These are phyloP conservation scores for Vitis amurensis DNA, from an alignment of 164 flowering plant species.

Conservation along the genomic window DNA sequence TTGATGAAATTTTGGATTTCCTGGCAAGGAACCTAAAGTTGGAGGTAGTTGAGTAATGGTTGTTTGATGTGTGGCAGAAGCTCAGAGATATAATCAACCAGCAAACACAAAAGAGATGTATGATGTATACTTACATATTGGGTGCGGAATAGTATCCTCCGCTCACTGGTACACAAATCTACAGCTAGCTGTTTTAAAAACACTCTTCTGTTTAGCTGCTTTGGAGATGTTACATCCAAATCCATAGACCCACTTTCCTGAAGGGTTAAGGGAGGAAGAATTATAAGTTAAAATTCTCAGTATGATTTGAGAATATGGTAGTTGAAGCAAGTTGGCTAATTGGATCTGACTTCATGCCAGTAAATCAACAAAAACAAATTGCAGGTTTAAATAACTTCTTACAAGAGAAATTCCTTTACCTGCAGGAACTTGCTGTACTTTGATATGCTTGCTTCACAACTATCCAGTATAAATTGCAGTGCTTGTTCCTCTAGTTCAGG, in stretches of 20 bases:
- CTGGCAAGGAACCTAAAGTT: no score
- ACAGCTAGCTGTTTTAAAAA: constrained; percentile 86
- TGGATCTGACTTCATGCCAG: neutral
- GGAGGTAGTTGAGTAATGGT: neutral
- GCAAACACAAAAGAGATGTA: neutral
- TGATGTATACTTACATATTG: constrained; percentile 72
- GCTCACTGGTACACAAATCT: constrained; percentile 82
- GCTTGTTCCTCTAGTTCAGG: constrained; percentile 85
- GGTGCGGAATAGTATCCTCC: constrained; percentile 76
- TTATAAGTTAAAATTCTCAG: neutral
- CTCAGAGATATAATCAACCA: neutral
- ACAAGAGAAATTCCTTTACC: constrained; percentile 31
- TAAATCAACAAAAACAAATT: neutral
- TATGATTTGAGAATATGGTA: no score
- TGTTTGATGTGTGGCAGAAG: neutral
- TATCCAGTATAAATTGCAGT: constrained; percentile 74
- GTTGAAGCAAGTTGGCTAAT: neutral
- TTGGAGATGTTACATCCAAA: constrained; percentile 81
- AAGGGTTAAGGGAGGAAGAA: neutral
- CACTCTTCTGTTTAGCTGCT: constrained; percentile 73
- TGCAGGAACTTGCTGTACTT: constrained; percentile 85
- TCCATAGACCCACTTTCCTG: constrained; percentile 87
- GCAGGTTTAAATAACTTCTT: neutral
- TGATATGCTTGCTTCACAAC: constrained; percentile 86
- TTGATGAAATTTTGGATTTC: no score